These are phyloP conservation scores for Santalum album DNA, from an alignment of 164 flowering plant genomes.

Conservation along the genomic window DNA sequence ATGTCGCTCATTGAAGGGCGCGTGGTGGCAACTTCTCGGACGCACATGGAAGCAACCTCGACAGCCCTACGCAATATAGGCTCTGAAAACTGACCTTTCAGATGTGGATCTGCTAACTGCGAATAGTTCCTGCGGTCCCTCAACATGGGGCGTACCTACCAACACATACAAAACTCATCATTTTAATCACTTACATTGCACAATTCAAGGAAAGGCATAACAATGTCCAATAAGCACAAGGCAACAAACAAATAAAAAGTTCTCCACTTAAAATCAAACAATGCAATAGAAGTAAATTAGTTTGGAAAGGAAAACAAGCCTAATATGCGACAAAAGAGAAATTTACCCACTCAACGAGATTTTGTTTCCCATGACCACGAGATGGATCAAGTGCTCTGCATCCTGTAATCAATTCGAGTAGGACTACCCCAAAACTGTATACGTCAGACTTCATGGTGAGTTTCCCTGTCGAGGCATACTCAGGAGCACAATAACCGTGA, in stretches of 20 bases:
- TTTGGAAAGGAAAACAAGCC: too few relatives aligned
- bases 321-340: not conserved
- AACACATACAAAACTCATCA: not conserved
- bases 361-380: constrained; percentile 3
- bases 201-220: too few relatives aligned
- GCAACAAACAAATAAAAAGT: too few relatives aligned
- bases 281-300: too few relatives aligned
- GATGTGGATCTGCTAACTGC: constrained; percentile 24
- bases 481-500: constrained; percentile 46
- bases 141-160: constrained; percentile 20
- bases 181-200: too few relatives aligned
- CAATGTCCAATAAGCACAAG: too few relatives aligned
- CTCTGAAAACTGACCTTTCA: constrained; percentile 21
- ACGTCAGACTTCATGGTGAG: constrained; percentile 32
- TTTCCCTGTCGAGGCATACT: constrained; percentile 29
- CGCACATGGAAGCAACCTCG: constrained; percentile 26
- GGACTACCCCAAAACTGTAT: constrained; percentile 37
- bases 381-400: constrained; percentile 17
- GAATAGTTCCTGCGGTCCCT: constrained; percentile 10
- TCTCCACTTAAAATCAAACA: too few relatives aligned
- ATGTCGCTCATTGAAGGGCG: constrained; percentile 26
- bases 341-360: constrained; percentile 33
- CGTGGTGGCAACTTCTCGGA: constrained; percentile 9
- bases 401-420: constrained; percentile 40
- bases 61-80: constrained; percentile 12